Base-by-base conservation (phyloP, 441 rosid species). In the Hura crepitans region DNA sequence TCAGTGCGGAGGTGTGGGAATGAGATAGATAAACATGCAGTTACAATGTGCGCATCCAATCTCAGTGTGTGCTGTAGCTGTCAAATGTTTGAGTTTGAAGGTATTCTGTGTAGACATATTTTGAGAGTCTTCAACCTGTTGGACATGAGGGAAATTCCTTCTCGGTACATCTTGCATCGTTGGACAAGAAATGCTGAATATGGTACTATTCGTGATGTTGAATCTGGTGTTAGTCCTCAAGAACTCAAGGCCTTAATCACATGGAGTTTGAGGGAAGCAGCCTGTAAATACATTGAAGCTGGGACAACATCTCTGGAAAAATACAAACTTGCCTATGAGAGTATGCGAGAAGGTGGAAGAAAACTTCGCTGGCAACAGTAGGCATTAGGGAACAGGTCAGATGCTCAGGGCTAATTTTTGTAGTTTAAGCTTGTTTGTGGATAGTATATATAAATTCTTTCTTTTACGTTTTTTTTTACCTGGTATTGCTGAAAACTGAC, bases 61-160 rank as follows among this genome's bases (percentile, higher is more conserved):
- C 83, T 84, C 49, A 80, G 79, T 69, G 86, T 81, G 63, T 83
- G 85, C 73, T 93, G 98, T 66, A 83, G 94, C 77, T 93, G 97
- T 73, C 96, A 84, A 62, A 87, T 90, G 92, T 93, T 93, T 72
- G 97, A 93, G 81, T 89, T 84, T 62, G 90, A 85, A 78, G 98
- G 97, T 23, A 74, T 90, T 59, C 81, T 93, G 47, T 90, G 97
- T 70, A 84, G 94, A 68, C 91, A 93, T 76, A 67, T 85, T 58
- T 77, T 89, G 78, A 87, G 86, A 77, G 86, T 93, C 71, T 87
- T 89, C 77, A 84, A 87, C 59, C 70, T 87, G 66, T 72, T 90
- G 75, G 88, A 85, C 65, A 74, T 89, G 33, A 76, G 84, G 74
- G 98, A 93, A 75, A 74, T 93, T 65, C 98, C 97, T 2, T 72